A percentile compares a stretch with the other conserved stretches of the same genome.
Evolutionary conservation across 768 basidiomycete species (phyloP).

Genomic region (Pilatotrama ljubarskyi): DNA sequence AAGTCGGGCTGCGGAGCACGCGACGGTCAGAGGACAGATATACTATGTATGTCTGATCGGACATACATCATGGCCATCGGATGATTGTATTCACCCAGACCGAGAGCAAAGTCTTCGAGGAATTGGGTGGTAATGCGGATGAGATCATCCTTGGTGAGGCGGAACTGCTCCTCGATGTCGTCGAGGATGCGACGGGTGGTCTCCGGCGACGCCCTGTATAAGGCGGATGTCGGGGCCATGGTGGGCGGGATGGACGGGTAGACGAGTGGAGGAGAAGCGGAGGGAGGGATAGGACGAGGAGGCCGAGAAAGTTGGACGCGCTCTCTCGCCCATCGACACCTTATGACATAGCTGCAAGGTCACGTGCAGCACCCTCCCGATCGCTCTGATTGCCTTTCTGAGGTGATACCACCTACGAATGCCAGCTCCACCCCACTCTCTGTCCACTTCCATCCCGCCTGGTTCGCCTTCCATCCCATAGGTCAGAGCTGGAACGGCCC

Average conservation of each 20-base stretch:
- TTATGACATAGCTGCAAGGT: slow-evolving; percentile 22
- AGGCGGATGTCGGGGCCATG: slow-evolving; percentile 44
- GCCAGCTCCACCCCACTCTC: background rate
- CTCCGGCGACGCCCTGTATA: slow-evolving; percentile 35
- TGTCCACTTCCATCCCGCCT: background rate
- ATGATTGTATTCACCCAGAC: slow-evolving; percentile 70
- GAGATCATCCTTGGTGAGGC: slow-evolving; percentile 60
- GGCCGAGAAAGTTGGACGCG: slow-evolving; percentile 19
- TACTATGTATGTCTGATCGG: background rate
- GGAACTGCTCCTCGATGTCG: slow-evolving; percentile 72
- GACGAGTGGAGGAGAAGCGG: slow-evolving; percentile 1
- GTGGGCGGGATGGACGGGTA: background rate
- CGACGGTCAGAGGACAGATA: background rate
- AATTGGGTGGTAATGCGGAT: slow-evolving; percentile 75
- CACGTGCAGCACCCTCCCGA: slow-evolving; percentile 14
- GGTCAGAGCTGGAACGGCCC: slow-evolving; percentile 3
- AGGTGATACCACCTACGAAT: slow-evolving; percentile 3
- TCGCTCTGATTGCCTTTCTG: slow-evolving; percentile 11
- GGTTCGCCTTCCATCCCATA: background rate
- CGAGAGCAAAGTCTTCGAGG: slow-evolving; percentile 74
- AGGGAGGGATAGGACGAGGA: slow-evolving; percentile 5
- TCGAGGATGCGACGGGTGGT: slow-evolving; percentile 54
- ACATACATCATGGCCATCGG: slow-evolving; percentile 92
- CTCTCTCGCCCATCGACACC: slow-evolving; percentile 13
- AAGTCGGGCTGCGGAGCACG: slow-evolving; percentile 68